Conservation (phyloP, 2,329 filamentous ascomycete species). For the Mycogone perniciosa region DNA sequence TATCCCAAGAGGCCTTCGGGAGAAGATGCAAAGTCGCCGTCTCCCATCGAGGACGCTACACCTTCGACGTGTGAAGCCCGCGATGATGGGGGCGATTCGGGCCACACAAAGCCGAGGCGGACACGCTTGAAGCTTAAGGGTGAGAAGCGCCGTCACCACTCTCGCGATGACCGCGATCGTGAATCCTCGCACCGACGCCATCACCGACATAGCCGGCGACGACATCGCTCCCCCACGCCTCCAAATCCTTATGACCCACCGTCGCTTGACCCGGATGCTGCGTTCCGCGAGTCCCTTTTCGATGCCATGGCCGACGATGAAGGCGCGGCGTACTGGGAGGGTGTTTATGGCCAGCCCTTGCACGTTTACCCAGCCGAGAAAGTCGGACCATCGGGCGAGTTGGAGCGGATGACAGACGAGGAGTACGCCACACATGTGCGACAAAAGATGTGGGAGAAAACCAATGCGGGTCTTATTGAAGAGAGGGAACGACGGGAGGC, state of each 20-base stretch:
- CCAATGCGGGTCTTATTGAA: slow-evolving; percentile 74
- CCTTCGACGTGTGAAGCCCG: not conserved
- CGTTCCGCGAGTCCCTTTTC: slow-evolving; percentile 91
- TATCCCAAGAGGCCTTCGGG: slow-evolving; percentile 1
- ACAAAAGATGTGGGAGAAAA: slow-evolving; percentile 91
- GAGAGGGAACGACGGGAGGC: slow-evolving; percentile 60
- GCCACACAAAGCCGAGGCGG: slow-evolving; percentile 23
- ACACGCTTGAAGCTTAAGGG: slow-evolving; percentile 31
- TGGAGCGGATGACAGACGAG: slow-evolving; percentile 87
- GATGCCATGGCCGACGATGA: slow-evolving; percentile 97
- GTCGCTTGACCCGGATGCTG: slow-evolving; percentile 59
- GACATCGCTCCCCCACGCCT: slow-evolving; percentile 39
- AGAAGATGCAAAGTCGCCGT: not conserved
- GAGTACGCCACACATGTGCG: slow-evolving; percentile 85
- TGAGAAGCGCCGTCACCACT: slow-evolving; percentile 22
- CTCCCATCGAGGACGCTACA: not conserved
- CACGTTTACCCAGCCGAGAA: slow-evolving; percentile 62
- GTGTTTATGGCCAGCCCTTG: slow-evolving; percentile 92
- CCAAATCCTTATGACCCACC: slow-evolving; percentile 41
- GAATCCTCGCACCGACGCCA: slow-evolving; percentile 21
- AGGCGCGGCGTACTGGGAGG: slow-evolving; percentile 90
- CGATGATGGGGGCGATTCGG: slow-evolving; percentile 13
- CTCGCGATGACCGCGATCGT: slow-evolving; percentile 15
- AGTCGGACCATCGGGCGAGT: slow-evolving; percentile 42
- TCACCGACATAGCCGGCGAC: slow-evolving; percentile 25